Base-by-base conservation (phyloP, 202 grass and related monocot species). In the Setaria italica region DNA sequence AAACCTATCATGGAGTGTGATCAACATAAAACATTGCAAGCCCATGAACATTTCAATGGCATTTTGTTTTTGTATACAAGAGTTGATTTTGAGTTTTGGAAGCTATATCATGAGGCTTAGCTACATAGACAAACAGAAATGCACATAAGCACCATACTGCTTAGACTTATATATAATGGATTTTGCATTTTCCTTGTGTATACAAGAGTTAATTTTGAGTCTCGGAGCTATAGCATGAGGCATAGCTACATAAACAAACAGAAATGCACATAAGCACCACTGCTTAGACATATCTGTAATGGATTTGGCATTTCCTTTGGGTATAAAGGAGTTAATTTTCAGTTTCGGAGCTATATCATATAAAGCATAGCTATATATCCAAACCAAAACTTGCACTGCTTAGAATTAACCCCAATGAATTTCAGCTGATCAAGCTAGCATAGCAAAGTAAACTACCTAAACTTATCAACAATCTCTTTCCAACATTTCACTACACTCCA, bases 21-120 rank as follows among this genome's bases (percentile, higher is more conserved):
- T 46, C 9, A 33, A 59, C 50, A 69, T 15, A 54, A 63, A 86
- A 88, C 32, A 83, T 55, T 56, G 9, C 13, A 69, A 34, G 37
- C n/a, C 5, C 16, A 79, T 60, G 10, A 6, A 6, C 21, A 70
- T 41, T 81, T 54, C 34, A 85, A 70, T 82, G 16, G 8, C 11
- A 85, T 37, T 88, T 64, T 66, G 29, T 37, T 47, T n/a, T 9
- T 55, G 50, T 7, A 5, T 50, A 12, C 2, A 6, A 29, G 42
- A 81, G 62, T 76, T 45, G 10, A 75, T 67, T 45, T 85, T 78
- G 17, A 84, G 48, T 13, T 72, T 79, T 62, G 68, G 54, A 11
- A 35, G 32, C 19, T 43, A 62, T 58, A 35, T 46, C 33, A 62
- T 33, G 77, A 48, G 34, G 8, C 3, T 34, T 78, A 62, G n/a